phyloP scores from a whole-genome alignment of 2,329 filamentous ascomycete genomes.

The Colletotrichum sojae region DNA sequence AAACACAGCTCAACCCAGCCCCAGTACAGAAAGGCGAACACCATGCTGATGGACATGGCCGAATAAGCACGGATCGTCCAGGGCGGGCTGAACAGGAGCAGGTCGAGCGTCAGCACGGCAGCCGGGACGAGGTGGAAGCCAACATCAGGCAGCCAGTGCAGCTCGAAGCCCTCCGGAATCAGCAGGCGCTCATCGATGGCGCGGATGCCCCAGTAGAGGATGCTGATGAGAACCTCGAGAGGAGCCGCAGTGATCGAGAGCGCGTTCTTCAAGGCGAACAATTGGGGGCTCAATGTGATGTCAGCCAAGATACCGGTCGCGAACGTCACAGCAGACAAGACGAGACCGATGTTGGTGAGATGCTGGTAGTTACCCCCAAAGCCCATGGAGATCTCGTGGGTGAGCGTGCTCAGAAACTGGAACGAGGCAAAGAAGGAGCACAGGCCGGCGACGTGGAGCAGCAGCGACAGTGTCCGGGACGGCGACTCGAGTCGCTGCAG shows the following conservation, averaged over 20 bases:
- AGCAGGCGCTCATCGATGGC: slow-evolving; percentile 68
- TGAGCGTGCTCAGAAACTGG: slow-evolving; percentile 63
- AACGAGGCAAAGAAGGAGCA: slow-evolving; percentile 68
- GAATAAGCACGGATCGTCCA: slow-evolving; percentile 76
- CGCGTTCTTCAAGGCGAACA: slow-evolving; percentile 78
- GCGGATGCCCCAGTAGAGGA: slow-evolving; percentile 81
- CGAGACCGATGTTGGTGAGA: slow-evolving; percentile 80
- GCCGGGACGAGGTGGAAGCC: slow-evolving; percentile 78
- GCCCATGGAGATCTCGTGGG: slow-evolving; percentile 67
- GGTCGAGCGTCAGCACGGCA: slow-evolving; percentile 74
- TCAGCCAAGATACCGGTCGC: slow-evolving; percentile 74
- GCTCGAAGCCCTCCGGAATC: slow-evolving; percentile 67
- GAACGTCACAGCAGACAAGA: slow-evolving; percentile 74
- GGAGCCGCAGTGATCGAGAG: slow-evolving; percentile 77
- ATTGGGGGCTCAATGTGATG: slow-evolving; percentile 67
- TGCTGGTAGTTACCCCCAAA: slow-evolving; percentile 81
- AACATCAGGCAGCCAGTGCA: slow-evolving; percentile 71
- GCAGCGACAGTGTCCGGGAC: slow-evolving; percentile 72
- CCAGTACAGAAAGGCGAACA: slow-evolving; percentile 79
- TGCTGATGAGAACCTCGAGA: slow-evolving; percentile 78
- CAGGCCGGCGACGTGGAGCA: slow-evolving; percentile 71
- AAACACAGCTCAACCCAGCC: slow-evolving; percentile 83
- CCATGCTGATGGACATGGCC: slow-evolving; percentile 70
- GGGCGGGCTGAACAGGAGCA: slow-evolving; percentile 79
- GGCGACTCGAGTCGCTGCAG: slow-evolving; percentile 78